Percentiles rank a stretch among this genome's conserved stretches.
Conservation (phyloP, 768 basidiomycete genomes). For the Tulasnella calospora region DNA sequence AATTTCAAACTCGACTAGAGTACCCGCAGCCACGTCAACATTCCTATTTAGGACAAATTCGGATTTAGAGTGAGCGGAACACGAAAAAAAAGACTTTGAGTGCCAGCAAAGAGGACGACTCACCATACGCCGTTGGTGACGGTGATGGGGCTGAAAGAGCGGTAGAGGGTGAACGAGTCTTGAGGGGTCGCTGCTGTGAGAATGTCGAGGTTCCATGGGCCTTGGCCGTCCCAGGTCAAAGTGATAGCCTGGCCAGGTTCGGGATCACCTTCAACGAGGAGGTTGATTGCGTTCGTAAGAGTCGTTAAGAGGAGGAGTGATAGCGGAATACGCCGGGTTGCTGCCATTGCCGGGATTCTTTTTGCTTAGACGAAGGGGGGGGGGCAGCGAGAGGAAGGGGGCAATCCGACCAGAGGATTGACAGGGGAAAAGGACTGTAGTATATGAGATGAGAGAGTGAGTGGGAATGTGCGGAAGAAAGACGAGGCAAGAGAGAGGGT, state of each 20-base stretch:
- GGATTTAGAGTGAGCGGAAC: neutral
- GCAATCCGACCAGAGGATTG: neutral
- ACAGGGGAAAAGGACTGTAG: neutral
- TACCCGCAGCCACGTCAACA: slow-evolving; percentile 14
- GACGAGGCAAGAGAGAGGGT: neutral
- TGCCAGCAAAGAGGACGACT: neutral
- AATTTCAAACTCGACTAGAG: slow-evolving; percentile 12
- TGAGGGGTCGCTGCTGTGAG: neutral
- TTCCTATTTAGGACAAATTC: slow-evolving; percentile 3
- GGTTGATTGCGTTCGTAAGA: neutral
- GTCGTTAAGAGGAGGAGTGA: neutral
- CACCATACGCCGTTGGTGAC: slow-evolving; percentile 14
- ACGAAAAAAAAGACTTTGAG: neutral
- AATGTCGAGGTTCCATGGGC: slow-evolving; percentile 8
- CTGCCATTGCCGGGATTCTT: too few species aligned
- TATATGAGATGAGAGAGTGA: neutral
- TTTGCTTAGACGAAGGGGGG: neutral
- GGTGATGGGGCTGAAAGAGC: neutral
- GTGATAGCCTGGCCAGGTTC: neutral
- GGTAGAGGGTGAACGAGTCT: neutral
- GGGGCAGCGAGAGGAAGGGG: neutral
- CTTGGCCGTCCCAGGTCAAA: neutral
- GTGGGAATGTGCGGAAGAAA: neutral
- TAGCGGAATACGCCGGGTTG: too few species aligned
- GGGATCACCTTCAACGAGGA: neutral